Evolutionary conservation across 495 filamentous ascomycete genomes (phyloP), one percentile per base, ranked within the genome.

Genomic region (Lophium mytilinum): DNA sequence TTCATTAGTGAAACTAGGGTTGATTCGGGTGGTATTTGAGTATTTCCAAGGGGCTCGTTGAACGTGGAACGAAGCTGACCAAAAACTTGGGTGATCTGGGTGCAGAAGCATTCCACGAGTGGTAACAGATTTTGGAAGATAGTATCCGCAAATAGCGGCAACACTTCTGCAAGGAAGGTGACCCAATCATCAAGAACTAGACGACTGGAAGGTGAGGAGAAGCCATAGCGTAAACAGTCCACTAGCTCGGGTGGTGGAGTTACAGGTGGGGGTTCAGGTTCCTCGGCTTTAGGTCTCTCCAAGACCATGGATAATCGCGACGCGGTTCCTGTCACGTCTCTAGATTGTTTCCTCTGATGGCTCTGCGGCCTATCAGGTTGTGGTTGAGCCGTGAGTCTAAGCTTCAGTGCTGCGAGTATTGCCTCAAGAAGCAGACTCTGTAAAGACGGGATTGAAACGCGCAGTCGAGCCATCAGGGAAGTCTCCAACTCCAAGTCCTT

Each of bases 41-140:
- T 54, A 14, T 35, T 34, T 1, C 64, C 39, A 7, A 45, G 50
- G 4, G 72, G 58, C 18, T 74, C 64, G 12, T 66, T 72, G 65
- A 89, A 89, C 1, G 79, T 76, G 8, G 63, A 69, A 64, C 80
- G 78, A 10, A 93, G 73, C 17, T 76, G 73, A 30, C 72, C 72
- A 68, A 95, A 96, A 0, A 83, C 84, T 52, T 71, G 70, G 42
- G 73, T 78, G 15, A 96, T 85, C 64, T 95, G 83, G 52, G 73
- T 73, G 69, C 89, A 95, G 50, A 99, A 77, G 49, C 87, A 92
- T 70, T 91, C 90, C 17, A 96, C 91, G 9, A 99, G 76, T 21
- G 88, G 91, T 53, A 97, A 80, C 36, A 97, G 70, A 50, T 90
- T 87, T 64, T 96, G 89, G 64, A 96, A 97, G 36, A 95, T 89